phyloP scores from a whole-genome alignment of 1,284 basidiomycete species.

The Puccinia novopanici region DNA sequence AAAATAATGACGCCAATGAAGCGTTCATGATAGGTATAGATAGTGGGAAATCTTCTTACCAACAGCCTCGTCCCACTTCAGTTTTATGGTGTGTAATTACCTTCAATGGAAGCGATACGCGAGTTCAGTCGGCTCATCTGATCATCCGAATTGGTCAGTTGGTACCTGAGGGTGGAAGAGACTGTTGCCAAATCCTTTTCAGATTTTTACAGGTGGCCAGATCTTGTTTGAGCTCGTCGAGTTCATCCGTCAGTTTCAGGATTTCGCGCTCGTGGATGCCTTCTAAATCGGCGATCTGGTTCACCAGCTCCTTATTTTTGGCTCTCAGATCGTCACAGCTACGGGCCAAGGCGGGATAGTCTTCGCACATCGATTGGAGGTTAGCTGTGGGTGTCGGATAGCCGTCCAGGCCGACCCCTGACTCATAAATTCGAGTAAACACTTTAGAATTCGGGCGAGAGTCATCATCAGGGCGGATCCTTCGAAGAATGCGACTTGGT shows the following conservation, averaged over 20 bases:
- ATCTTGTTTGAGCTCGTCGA: slow-evolving; percentile 40
- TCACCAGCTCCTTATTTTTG: slow-evolving; percentile 35
- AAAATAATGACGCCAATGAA: neutral
- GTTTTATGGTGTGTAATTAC: slow-evolving; percentile 30
- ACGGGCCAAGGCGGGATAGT: slow-evolving; percentile 3
- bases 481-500: neutral
- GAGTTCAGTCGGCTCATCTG: slow-evolving; percentile 23
- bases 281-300: slow-evolving; percentile 34
- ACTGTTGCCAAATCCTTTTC: slow-evolving; percentile 25
- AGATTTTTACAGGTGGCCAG: slow-evolving; percentile 21
- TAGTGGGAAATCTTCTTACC: slow-evolving; percentile 1
- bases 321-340: slow-evolving; percentile 19
- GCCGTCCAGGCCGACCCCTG: slow-evolving; percentile 16
- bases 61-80: slow-evolving; percentile 33
- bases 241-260: slow-evolving; percentile 1
- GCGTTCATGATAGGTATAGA: neutral
- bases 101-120: neutral
- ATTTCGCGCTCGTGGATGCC: slow-evolving; percentile 41
- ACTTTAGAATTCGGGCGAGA: slow-evolving; percentile 18
- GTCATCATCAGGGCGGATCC: neutral
- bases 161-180: slow-evolving; percentile 17
- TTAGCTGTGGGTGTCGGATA: slow-evolving; percentile 23
- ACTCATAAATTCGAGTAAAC: slow-evolving; percentile 32
- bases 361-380: slow-evolving; percentile 24
- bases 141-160: slow-evolving; percentile 34